phyloP scores from a whole-genome alignment of 2,329 filamentous ascomycete genomes.

The Cladophialophora chaetospira region DNA sequence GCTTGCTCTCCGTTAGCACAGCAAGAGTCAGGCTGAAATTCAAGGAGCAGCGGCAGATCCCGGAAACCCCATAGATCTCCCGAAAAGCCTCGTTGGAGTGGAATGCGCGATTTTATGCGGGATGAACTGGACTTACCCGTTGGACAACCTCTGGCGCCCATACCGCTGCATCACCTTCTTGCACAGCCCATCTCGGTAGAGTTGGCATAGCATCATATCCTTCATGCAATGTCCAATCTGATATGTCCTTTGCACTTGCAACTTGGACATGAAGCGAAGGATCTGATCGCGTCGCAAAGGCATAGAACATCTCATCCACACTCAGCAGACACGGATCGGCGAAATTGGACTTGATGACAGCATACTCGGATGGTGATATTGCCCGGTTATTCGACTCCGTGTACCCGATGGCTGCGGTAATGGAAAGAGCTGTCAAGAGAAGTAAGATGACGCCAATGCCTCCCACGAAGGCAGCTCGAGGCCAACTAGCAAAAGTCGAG shows the following conservation, averaged over 20 bases:
- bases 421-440: not conserved
- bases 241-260: constrained; percentile 50
- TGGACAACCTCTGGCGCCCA: constrained; percentile 62
- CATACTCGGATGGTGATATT: constrained; percentile 8
- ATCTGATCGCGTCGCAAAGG: constrained; percentile 53
- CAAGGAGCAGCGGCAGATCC: not conserved
- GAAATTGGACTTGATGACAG: constrained; percentile 48
- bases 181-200: constrained; percentile 53
- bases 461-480: constrained; percentile 4
- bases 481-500: not conserved
- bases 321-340: constrained; percentile 57
- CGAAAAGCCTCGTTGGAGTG: not conserved
- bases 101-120: not conserved
- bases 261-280: constrained; percentile 55
- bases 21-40: not conserved
- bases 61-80: too few species aligned
- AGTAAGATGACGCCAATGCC: not conserved
- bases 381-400: not conserved
- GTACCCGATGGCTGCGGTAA: not conserved
- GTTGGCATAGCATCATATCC: constrained; percentile 56
- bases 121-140: constrained; percentile 34
- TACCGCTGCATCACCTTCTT: constrained; percentile 38
- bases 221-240: constrained; percentile 50
- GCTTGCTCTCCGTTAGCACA: not conserved
- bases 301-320: constrained; percentile 53